Conservation (phyloP, 805 yeast genomes). For the Suhomyces prunicola region DNA sequence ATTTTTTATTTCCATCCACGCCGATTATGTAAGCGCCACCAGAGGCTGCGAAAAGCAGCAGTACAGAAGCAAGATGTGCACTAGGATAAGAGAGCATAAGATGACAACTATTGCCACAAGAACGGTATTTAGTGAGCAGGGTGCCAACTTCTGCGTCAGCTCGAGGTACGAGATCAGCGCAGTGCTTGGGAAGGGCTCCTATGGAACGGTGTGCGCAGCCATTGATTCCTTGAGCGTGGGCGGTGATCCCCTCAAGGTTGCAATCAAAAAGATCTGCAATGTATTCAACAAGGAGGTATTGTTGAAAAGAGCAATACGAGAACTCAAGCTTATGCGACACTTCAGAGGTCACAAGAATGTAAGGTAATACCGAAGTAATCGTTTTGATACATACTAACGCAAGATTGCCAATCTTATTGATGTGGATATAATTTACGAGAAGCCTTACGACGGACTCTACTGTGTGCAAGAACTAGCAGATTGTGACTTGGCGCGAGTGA, state of each 20-base stretch:
- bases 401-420: conserved; percentile 70
- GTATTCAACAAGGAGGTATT: conserved; percentile 67
- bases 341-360: conserved; percentile 83
- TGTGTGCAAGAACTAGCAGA: conserved; percentile 86
- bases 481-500: conserved; percentile 76
- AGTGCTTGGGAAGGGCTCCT: conserved; percentile 78
- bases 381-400: conserved; percentile 14
- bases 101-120: background rate
- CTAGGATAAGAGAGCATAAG: background rate
- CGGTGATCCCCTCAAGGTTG: conserved; percentile 42
- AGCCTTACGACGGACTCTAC: conserved; percentile 82
- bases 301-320: conserved; percentile 78
- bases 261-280: conserved; percentile 76
- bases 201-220: conserved; percentile 83
- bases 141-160: conserved; percentile 61
- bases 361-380: conserved; percentile 10
- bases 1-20: background rate
- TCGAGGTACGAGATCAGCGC: conserved; percentile 54
- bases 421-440: conserved; percentile 60
- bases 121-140: conserved; percentile 24
- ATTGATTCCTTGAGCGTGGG: conserved; percentile 34
- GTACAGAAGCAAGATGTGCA: background rate
- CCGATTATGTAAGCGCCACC: background rate
- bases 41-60: conserved; percentile 2
- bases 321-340: conserved; percentile 73